phyloP scores from a whole-genome alignment of 768 basidiomycete species.

The Tulasnella sp. region DNA sequence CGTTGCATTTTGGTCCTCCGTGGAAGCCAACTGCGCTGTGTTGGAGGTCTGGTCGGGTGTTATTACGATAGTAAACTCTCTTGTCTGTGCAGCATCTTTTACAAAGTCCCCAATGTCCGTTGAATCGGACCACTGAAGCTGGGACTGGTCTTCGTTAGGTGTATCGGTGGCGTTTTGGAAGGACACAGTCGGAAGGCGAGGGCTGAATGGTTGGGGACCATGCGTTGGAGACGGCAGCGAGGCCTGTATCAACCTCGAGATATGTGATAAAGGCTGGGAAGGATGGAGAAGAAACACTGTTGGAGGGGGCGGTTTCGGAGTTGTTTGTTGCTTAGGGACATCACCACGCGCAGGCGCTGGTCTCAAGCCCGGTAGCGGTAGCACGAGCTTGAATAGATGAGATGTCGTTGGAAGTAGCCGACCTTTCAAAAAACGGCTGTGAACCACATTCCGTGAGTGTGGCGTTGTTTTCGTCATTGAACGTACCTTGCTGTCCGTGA shows the following conservation, averaged over 20 bases:
- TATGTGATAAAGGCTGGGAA: constrained; percentile 54
- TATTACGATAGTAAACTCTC: constrained; percentile 39
- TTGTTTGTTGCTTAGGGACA: background rate
- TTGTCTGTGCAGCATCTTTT: constrained; percentile 43
- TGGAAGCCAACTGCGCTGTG: background rate
- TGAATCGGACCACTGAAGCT: constrained; percentile 45
- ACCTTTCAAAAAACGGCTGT: constrained; percentile 30
- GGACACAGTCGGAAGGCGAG: constrained; percentile 31
- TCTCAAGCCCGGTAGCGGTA: constrained; percentile 33
- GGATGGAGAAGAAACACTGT: constrained; percentile 54
- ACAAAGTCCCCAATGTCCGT: constrained; percentile 59
- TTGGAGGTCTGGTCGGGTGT: constrained; percentile 25
- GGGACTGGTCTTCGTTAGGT: constrained; percentile 24
- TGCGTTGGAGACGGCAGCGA: constrained; percentile 23
- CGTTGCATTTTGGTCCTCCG: background rate
- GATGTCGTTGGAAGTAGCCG: constrained; percentile 50
- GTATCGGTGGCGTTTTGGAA: constrained; percentile 33
- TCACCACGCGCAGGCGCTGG: constrained; percentile 10
- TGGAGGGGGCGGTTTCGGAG: constrained; percentile 24
- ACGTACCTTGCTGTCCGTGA: background rate
- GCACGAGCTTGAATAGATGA: constrained; percentile 52
- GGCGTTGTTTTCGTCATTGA: background rate
- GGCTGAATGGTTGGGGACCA: constrained; percentile 24
- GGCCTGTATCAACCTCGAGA: constrained; percentile 42
- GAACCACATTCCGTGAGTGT: background rate